Evolutionary conservation across 2,329 filamentous ascomycete species (phyloP).

Genomic region (Xylogone sp.): DNA sequence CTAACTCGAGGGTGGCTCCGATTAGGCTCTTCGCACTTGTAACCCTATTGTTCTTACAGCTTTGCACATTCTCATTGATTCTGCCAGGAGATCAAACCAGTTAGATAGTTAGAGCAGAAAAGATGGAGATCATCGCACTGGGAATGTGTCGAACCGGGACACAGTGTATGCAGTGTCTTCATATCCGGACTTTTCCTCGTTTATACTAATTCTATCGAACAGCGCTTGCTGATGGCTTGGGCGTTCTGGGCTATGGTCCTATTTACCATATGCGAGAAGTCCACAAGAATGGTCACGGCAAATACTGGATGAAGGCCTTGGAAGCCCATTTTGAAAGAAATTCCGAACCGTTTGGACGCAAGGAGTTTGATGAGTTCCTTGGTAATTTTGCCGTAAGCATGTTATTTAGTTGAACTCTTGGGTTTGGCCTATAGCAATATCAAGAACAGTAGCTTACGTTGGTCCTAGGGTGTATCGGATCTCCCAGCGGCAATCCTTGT

Average conservation of each 20-base stretch:
- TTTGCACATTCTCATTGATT: too few relatives aligned
- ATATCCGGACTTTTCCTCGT: not conserved
- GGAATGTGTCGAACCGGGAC: constrained; percentile 10
- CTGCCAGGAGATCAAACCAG: too few relatives aligned
- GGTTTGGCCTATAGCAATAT: too few relatives aligned
- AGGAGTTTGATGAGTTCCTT: constrained; percentile 10
- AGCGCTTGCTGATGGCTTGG: constrained; percentile 11
- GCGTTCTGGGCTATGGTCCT: constrained; percentile 3
- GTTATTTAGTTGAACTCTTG: not conserved
- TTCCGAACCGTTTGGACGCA: constrained; percentile 2
- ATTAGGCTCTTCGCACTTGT: too few relatives aligned
- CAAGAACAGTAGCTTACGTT: not conserved
- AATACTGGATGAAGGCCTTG: constrained; percentile 5
- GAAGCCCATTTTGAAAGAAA: constrained; percentile 7
- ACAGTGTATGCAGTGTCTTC: constrained; percentile 5
- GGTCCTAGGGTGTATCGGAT: constrained; percentile 22
- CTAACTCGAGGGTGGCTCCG: too few relatives aligned
- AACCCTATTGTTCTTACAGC: too few relatives aligned
- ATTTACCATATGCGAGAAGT: constrained; percentile 12
- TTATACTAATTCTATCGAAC: not conserved
- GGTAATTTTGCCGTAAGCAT: constrained; percentile 4
- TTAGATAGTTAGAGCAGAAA: not conserved
- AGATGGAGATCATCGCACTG: constrained; percentile 7
- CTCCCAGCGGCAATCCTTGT: constrained; percentile 29
- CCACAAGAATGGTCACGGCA: constrained; percentile 6